These are phyloP conservation scores for Neurospora crassa DNA, from an alignment of 2,329 filamentous ascomycete genomes.

Conservation along the genomic window DNA sequence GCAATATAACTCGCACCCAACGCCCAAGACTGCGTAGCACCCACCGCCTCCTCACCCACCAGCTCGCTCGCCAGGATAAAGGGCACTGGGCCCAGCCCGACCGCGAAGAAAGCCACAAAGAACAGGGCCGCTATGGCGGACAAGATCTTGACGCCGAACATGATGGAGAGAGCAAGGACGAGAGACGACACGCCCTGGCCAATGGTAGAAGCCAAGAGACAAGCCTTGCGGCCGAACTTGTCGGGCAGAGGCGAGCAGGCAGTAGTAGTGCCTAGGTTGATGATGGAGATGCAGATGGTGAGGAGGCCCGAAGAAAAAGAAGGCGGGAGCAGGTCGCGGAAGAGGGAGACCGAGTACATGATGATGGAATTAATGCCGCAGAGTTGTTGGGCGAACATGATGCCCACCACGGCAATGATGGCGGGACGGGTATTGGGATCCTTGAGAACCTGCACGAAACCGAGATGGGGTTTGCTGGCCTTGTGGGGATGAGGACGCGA, in stretches of 20 bases:
- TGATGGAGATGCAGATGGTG: conserved; percentile 75
- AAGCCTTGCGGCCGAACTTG: conserved; percentile 76
- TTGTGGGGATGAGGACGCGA: conserved; percentile 7
- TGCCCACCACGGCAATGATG: conserved; percentile 73
- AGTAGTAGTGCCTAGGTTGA: conserved; percentile 79
- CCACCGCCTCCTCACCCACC: conserved; percentile 81
- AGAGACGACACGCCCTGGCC: conserved; percentile 78
- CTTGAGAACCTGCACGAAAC: conserved; percentile 55
- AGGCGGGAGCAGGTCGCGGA: conserved; percentile 70
- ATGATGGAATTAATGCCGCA: conserved; percentile 95
- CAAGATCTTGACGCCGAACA: conserved; percentile 59
- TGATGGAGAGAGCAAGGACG: conserved; percentile 70
- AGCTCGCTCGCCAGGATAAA: conserved; percentile 91
- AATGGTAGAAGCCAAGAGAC: conserved; percentile 69
- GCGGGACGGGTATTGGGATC: conserved; percentile 62
- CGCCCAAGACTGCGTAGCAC: conserved; percentile 82
- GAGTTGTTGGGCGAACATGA: conserved; percentile 89
- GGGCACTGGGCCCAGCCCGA: conserved; percentile 86
- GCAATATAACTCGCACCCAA: conserved; percentile 81
- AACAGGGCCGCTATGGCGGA: conserved; percentile 73
- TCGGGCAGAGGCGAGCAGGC: conserved; percentile 79
- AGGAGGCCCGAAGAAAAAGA: conserved; percentile 60
- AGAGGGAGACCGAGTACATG: conserved; percentile 93
- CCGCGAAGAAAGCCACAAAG: conserved; percentile 83
- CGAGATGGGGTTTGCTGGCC: conserved; percentile 31